phyloP scores from a whole-genome alignment of 805 yeast genomes.

The Pichia nakasei region DNA sequence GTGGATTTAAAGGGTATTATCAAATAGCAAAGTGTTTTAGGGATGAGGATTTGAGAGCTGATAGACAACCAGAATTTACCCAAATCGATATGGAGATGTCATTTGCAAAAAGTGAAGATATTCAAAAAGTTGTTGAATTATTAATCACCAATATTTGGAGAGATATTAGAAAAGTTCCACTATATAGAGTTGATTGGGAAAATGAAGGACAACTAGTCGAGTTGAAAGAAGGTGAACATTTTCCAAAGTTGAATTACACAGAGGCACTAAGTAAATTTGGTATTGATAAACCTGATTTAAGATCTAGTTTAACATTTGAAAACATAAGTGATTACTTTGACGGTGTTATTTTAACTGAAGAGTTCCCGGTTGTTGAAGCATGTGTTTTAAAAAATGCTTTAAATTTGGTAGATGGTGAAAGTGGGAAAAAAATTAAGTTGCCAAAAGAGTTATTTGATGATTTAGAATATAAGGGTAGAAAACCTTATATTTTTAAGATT shows the following conservation, averaged over 20 bases:
- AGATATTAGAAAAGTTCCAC: constrained; percentile 31
- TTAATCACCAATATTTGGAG: constrained; percentile 51
- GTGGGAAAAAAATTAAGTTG: constrained; percentile 1
- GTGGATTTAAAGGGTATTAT: constrained; percentile 79
- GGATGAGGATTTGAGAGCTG: constrained; percentile 91
- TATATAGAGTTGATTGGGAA: constrained; percentile 29
- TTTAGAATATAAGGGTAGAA: constrained; percentile 43
- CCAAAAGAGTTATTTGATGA: constrained; percentile 26
- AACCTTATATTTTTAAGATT: constrained; percentile 50
- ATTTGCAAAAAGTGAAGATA: constrained; percentile 62
- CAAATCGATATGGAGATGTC: constrained; percentile 96
- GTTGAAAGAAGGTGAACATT: constrained; percentile 16
- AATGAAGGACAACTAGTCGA: constrained; percentile 24
- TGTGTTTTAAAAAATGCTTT: constrained; percentile 51
- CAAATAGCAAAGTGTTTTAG: constrained; percentile 93
- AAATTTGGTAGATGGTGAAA: constrained; percentile 1
- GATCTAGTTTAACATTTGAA: constrained; percentile 47
- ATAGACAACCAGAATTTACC: constrained; percentile 96
- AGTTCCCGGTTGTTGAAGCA: constrained; percentile 69
- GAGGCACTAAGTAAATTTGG: constrained; percentile 73
- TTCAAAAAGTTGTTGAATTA: constrained; percentile 53
- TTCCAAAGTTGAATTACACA: constrained; percentile 47
- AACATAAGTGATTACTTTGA: constrained; percentile 38
- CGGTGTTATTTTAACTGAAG: constrained; percentile 21
- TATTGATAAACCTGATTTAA: constrained; percentile 88